A percentile compares a stretch with the other conserved stretches of the same genome.
phyloP scores from a whole-genome alignment of 139 green algal genomes.

The Micromonas pusilla region DNA sequence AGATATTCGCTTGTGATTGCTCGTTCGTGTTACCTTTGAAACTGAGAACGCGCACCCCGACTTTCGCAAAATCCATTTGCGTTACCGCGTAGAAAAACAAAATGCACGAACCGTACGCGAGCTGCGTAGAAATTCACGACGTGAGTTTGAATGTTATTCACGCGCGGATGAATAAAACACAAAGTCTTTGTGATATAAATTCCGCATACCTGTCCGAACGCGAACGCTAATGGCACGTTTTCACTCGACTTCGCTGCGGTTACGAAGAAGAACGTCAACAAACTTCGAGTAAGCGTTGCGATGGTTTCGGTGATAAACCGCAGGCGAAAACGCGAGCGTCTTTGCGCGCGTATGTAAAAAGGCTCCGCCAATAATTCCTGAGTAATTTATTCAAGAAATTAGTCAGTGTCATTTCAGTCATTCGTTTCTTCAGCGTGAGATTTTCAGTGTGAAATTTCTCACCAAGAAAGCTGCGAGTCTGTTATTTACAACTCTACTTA shows the following conservation, averaged over 20 bases:
- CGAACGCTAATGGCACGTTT: background rate
- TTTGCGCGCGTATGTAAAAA: background rate
- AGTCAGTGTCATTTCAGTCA: background rate
- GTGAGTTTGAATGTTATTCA: no score
- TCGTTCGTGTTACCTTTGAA: no score
- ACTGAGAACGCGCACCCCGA: background rate
- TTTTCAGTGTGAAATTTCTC: no score
- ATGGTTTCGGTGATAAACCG: background rate
- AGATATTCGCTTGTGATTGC: no score
- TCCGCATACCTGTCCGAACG: background rate
- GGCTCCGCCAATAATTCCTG: conserved; percentile 13
- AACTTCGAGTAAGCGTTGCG: background rate
- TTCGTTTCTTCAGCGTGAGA: no score
- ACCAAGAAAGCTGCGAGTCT: background rate
- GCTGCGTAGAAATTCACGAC: background rate
- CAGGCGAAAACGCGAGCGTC: background rate
- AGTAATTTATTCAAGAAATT: background rate
- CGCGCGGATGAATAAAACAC: no score
- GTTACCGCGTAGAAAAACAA: background rate
- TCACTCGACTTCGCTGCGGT: background rate
- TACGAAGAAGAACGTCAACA: background rate
- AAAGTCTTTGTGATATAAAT: background rate
- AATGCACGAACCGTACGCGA: background rate
- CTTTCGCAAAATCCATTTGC: background rate
- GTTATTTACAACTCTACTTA: no score